phyloP scores from a whole-genome alignment of 2,329 filamentous ascomycete genomes.

The Colletotrichum higginsianum region DNA sequence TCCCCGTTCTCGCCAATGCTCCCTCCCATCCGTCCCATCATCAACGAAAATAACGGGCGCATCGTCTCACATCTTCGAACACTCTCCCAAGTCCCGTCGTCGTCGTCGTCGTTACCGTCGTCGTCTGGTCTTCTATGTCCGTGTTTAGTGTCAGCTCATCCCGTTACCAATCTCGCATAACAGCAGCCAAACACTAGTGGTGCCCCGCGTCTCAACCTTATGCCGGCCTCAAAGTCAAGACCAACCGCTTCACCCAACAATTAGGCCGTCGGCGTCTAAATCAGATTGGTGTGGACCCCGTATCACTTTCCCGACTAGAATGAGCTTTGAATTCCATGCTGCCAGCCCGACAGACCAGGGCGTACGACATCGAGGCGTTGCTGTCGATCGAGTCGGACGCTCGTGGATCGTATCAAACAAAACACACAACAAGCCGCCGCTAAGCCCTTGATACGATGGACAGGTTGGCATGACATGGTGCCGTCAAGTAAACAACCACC shows the following conservation, averaged over 20 bases:
- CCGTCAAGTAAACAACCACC: slow-evolving; percentile 25
- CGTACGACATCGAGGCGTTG: not conserved
- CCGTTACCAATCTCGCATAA: slow-evolving; percentile 22
- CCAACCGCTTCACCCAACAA: slow-evolving; percentile 15
- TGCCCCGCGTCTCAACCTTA: slow-evolving; percentile 34
- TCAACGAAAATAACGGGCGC: slow-evolving; percentile 26
- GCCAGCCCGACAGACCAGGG: not conserved
- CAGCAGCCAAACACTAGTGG: slow-evolving; percentile 14
- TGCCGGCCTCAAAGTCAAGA: slow-evolving; percentile 33
- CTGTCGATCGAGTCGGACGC: slow-evolving; percentile 8
- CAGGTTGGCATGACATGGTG: slow-evolving; percentile 16
- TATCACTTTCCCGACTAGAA: slow-evolving; percentile 6
- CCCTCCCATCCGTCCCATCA: slow-evolving; percentile 20
- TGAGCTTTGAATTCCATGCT: not conserved
- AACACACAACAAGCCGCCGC: slow-evolving; percentile 7
- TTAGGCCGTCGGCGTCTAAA: slow-evolving; percentile 22
- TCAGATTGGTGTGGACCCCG: slow-evolving; percentile 18
- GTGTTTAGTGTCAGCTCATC: slow-evolving; percentile 27
- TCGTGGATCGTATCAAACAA: slow-evolving; percentile 4
- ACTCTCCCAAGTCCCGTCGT: not conserved
- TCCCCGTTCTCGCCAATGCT: slow-evolving; percentile 8
- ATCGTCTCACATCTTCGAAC: slow-evolving; percentile 18
- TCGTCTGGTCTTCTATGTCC: slow-evolving; percentile 28
- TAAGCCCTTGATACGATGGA: slow-evolving; percentile 15
- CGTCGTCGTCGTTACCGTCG: no score